phyloP scores from a whole-genome alignment of 2,329 filamentous ascomycete genomes.

The Calycina marina region DNA sequence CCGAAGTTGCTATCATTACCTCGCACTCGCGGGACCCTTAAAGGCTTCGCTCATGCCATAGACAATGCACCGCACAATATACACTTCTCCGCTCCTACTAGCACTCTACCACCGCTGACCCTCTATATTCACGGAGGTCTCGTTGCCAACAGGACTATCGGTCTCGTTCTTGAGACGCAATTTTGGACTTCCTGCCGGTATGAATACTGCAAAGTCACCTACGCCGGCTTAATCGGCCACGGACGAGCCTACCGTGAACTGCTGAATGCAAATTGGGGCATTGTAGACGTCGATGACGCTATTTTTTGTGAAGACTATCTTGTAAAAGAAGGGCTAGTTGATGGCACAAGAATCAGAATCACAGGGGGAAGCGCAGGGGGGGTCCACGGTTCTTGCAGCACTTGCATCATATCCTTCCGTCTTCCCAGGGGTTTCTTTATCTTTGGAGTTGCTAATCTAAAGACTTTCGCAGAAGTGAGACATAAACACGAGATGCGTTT shows the following conservation, averaged over 20 bases:
- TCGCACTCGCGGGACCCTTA: slow-evolving; percentile 12
- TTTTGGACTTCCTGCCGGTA: slow-evolving; percentile 40
- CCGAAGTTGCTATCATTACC: slow-evolving; percentile 26
- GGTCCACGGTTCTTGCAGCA: too few species aligned
- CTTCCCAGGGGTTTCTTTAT: slow-evolving; percentile 33
- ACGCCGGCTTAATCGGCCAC: slow-evolving; percentile 36
- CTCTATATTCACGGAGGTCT: slow-evolving; percentile 36
- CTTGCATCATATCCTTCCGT: too few species aligned
- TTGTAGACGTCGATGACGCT: slow-evolving; percentile 35
- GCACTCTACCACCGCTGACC: slow-evolving; percentile 32
- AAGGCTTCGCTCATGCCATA: slow-evolving; percentile 22
- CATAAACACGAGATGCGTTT: slow-evolving; percentile 44
- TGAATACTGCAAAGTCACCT: slow-evolving; percentile 35
- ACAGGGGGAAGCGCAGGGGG: slow-evolving; percentile 37
- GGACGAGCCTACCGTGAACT: slow-evolving; percentile 34
- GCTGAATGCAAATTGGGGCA: slow-evolving; percentile 35
- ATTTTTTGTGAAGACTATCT: slow-evolving; percentile 32
- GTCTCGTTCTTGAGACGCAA: slow-evolving; percentile 31
- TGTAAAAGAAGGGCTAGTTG: slow-evolving; percentile 23
- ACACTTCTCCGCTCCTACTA: slow-evolving; percentile 24
- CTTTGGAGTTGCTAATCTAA: slow-evolving; percentile 37
- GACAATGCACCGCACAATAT: slow-evolving; percentile 35
- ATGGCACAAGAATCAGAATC: slow-evolving; percentile 27
- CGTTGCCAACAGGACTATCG: slow-evolving; percentile 29
- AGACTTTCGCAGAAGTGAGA: slow-evolving; percentile 29